A percentile compares a stretch with the other conserved stretches of the same genome.
These are phyloP conservation scores for Mortierella sp. DNA, from an alignment of 371 early-diverging fungal genomes.

Conservation along the genomic window DNA sequence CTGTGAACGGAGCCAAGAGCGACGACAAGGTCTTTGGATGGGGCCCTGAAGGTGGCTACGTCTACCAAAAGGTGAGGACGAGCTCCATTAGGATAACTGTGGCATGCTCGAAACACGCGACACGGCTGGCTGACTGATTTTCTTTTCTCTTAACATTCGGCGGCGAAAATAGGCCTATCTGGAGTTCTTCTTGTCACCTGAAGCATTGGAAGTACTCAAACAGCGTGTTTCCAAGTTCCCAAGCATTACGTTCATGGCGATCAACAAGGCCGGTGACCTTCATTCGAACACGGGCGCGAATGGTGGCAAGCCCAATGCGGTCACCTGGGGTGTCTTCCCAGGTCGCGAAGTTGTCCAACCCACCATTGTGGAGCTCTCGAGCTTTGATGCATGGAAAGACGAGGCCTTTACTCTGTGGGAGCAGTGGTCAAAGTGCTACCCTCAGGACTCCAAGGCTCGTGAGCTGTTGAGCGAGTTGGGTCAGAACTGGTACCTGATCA, in stretches of 20 bases:
- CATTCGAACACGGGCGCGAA: slow-evolving; percentile 86
- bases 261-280: slow-evolving; percentile 87
- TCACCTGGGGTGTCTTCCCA: slow-evolving; percentile 98
- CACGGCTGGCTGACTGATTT: too few relatives aligned
- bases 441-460: slow-evolving; percentile 60
- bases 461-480: slow-evolving; percentile 68
- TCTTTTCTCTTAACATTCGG: too few relatives aligned
- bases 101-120: too few relatives aligned
- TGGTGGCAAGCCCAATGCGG: slow-evolving; percentile 88
- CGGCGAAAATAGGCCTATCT: slow-evolving; percentile 72
- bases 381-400: slow-evolving; percentile 93
- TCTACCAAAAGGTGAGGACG: slow-evolving; percentile 82
- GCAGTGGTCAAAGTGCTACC: slow-evolving; percentile 89
- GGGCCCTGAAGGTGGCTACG: slow-evolving; percentile 95
- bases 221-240: slow-evolving; percentile 70
- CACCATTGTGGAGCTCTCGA: slow-evolving; percentile 89
- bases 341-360: slow-evolving; percentile 96
- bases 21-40: slow-evolving; percentile 86
- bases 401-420: slow-evolving; percentile 93
- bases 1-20: slow-evolving; percentile 89
- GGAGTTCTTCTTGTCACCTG: slow-evolving; percentile 91
- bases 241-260: slow-evolving; percentile 86
- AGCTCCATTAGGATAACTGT: not conserved
- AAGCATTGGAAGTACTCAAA: slow-evolving; percentile 73
- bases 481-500: slow-evolving; percentile 86